These are phyloP conservation scores for Kodamaea jinghongensis DNA, from an alignment of 805 yeast genomes.

Conservation along the genomic window DNA sequence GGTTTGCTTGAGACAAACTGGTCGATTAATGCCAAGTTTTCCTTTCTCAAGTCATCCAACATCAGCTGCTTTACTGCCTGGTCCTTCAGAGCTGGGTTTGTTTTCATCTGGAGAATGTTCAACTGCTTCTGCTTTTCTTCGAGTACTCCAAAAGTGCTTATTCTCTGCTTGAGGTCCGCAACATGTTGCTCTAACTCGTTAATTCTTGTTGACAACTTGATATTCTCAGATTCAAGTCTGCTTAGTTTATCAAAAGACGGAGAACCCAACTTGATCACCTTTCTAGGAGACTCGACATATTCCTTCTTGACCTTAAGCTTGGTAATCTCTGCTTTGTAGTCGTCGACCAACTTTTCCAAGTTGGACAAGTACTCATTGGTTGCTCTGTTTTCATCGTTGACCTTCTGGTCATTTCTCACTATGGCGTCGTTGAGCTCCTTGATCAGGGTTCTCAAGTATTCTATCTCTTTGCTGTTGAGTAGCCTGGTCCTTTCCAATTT, in stretches of 20 bases:
- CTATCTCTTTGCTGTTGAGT: conserved; percentile 57
- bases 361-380: conserved; percentile 37
- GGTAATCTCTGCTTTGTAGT: conserved; percentile 51
- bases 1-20: conserved; percentile 5
- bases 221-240: conserved; percentile 30
- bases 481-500: conserved; percentile 50
- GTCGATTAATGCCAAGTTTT: conserved; percentile 54
- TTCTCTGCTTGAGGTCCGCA: conserved; percentile 34
- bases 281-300: conserved; percentile 11
- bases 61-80: conserved; percentile 57
- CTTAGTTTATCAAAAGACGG: neutral
- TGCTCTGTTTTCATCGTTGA: conserved; percentile 19
- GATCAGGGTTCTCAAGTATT: conserved; percentile 50
- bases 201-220: conserved; percentile 34
- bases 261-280: neutral
- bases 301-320: conserved; percentile 27
- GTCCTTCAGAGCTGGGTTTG: conserved; percentile 62
- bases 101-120: conserved; percentile 59
- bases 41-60: conserved; percentile 50
- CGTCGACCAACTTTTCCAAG: conserved; percentile 50
- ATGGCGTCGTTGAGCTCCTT: conserved; percentile 43
- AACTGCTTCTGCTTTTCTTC: conserved; percentile 22
- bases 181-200: conserved; percentile 36
- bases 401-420: conserved; percentile 15
- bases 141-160: conserved; percentile 23